Conservation (phyloP, 1,139 yeast species). For the Scheffersomyces insectosa region DNA sequence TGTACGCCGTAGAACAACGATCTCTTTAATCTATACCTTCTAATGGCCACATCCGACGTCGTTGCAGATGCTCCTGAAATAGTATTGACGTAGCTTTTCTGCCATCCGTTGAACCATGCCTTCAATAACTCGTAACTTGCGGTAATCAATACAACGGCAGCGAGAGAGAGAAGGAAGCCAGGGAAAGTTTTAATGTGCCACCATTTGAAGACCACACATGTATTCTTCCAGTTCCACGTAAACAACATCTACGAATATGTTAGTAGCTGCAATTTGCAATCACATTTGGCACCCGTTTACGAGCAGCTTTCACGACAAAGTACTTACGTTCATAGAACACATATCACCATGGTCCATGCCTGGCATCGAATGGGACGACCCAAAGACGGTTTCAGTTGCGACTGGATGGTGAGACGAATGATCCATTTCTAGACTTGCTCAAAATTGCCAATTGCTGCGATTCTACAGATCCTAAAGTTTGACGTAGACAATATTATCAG, state of each 20-base stretch:
- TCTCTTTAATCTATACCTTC: conserved; percentile 28
- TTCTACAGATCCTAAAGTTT: no score
- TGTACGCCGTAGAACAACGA: conserved; percentile 63
- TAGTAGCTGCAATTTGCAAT: conserved; percentile 4
- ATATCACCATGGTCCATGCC: conserved; percentile 33
- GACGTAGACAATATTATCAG: no score
- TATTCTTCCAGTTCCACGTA: conserved; percentile 75
- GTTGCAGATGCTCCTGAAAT: conserved; percentile 15
- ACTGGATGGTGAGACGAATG: conserved; percentile 2
- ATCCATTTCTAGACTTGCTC: conserved; percentile 1
- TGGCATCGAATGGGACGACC: conserved; percentile 24
- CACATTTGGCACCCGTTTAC: background rate
- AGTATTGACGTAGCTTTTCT: conserved; percentile 14
- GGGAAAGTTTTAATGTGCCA: conserved; percentile 67
- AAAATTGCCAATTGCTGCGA: no score
- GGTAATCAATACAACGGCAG: conserved; percentile 50
- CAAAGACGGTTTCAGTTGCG: conserved; percentile 1
- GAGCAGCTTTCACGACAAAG: background rate
- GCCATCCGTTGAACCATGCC: conserved; percentile 35
- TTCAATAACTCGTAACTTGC: conserved; percentile 65
- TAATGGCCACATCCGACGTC: conserved; percentile 14
- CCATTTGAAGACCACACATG: conserved; percentile 74
- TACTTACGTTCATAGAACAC: conserved; percentile 61
- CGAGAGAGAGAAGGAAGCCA: conserved; percentile 54
- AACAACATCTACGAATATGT: conserved; percentile 58